Evolutionary conservation across 176 grass and related monocot species (phyloP).

Genomic region (Chloris gayana): DNA sequence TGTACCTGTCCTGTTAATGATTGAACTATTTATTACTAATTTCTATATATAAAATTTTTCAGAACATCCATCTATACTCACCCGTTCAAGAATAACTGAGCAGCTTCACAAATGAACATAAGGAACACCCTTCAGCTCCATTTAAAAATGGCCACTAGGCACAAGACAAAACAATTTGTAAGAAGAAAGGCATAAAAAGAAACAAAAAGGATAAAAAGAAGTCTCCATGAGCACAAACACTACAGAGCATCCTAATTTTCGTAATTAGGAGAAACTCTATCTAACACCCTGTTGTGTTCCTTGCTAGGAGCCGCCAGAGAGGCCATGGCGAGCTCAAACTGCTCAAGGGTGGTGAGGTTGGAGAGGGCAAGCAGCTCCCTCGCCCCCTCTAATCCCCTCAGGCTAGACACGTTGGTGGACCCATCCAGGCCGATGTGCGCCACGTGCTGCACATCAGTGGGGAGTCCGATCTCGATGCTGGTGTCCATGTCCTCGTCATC

Average conservation of each 20-base stretch:
- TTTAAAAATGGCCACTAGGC: background rate
- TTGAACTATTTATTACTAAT: too few species aligned
- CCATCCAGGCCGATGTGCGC: conserved; percentile 76
- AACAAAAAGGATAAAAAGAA: background rate
- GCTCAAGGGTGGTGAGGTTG: conserved; percentile 50
- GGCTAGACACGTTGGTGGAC: conserved; percentile 31
- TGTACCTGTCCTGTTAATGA: too few species aligned
- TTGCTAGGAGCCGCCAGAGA: conserved; percentile 15
- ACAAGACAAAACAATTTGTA: background rate
- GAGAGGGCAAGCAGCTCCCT: conserved; percentile 60
- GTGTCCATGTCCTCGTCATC: conserved; percentile 32
- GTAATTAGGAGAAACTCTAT: conserved; percentile 19
- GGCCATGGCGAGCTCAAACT: conserved; percentile 62
- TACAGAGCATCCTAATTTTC: background rate
- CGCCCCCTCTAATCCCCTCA: conserved; percentile 39
- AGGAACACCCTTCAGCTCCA: background rate
- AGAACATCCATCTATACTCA: background rate
- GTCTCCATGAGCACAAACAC: background rate
- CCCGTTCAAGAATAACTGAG: too few species aligned
- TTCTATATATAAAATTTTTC: background rate
- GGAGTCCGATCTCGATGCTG: conserved; percentile 70
- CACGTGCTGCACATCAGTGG: conserved; percentile 73
- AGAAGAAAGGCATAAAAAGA: background rate
- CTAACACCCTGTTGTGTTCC: conserved; percentile 4
- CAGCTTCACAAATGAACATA: background rate